Base-by-base conservation (phyloP, 2,329 filamentous ascomycete genomes). In the Aureobasidium sp. region DNA sequence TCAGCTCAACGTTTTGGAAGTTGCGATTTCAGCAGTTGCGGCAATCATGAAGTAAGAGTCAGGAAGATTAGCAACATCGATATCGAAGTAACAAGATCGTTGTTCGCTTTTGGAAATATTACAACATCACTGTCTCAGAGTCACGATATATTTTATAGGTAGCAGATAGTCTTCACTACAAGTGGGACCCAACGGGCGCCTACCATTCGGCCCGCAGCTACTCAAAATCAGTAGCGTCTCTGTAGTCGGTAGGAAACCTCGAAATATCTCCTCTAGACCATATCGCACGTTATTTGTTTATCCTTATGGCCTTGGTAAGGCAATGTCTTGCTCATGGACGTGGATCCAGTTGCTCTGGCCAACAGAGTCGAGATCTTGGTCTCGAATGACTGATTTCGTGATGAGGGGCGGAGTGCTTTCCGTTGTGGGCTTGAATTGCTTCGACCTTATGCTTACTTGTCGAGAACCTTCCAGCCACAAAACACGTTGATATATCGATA, bases 131-230 rank as follows among this genome's bases (percentile, higher is more conserved):
- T 60, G 59, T 62, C 59, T 62, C 59, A 62, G 18, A 62, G 47
- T 20, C 36, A 62, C 59, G 47, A 62, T 31, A 43, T 20, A 43
- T 43, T 38, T 43, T 43, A 31, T 43, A 47, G 40, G n/a, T n/a
- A 29, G 38, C n/a, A 51, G 51, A 42, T 51, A 50, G 45, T 8
- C 59, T 42, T 62, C 45, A 47, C 25, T 62, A 51, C 25, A 51
- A 63, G 60, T 47, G 60, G 60, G 54, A 23, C 29, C 20, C 16
- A 63, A 63, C 60, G 60, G 48, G 20, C 38, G 48, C 60, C 23
- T 54, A 53, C 50, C 29, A 38, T 36, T 40, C 60, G 60, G 60
- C 36, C 60, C 60, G 60, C 60, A 54, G 42, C 33, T 63, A 29
- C 60, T 63, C 54, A 63, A 50, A 63, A 25, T 33, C 60, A 45